Evolutionary conservation across 495 filamentous ascomycete species (phyloP).

Genomic region (Delitschia confertaspora): DNA sequence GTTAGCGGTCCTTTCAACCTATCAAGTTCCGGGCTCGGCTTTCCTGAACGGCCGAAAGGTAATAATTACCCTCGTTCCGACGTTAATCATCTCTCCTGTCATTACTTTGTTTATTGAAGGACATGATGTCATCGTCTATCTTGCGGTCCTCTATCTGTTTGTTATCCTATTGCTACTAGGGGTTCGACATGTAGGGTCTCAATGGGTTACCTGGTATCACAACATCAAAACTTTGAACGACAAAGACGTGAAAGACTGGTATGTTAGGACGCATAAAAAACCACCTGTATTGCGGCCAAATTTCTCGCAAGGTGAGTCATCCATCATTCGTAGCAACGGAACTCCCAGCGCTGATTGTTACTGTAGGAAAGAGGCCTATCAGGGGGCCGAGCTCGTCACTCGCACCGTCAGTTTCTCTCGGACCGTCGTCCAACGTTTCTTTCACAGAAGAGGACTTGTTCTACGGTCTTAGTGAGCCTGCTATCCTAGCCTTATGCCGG

Average conservation of each 20-base stretch:
- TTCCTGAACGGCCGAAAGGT: constrained; percentile 37
- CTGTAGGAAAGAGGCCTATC: constrained; percentile 15
- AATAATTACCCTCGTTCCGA: constrained; percentile 29
- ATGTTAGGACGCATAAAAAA: constrained; percentile 11
- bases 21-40: constrained; percentile 46
- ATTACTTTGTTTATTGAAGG: constrained; percentile 25
- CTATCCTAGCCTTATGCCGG: constrained; percentile 38
- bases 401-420: constrained; percentile 12
- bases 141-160: constrained; percentile 25
- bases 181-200: constrained; percentile 35
- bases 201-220: constrained; percentile 31
- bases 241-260: constrained; percentile 30
- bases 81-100: constrained; percentile 31
- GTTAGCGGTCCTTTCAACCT: constrained; percentile 44
- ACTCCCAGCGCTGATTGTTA: neutral
- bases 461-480: constrained; percentile 29
- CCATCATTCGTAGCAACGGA: too few species aligned
- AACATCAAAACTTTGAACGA: constrained; percentile 32
- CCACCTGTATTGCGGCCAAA: neutral
- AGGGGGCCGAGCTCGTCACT: constrained; percentile 11
- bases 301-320: too few species aligned
- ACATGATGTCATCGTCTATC: constrained; percentile 31
- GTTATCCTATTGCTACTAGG: constrained; percentile 26
- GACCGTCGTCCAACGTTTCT: constrained; percentile 1
- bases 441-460: constrained; percentile 12